Conservation (phyloP, 2,329 filamentous ascomycete genomes). For the Diaporthe sp. region DNA sequence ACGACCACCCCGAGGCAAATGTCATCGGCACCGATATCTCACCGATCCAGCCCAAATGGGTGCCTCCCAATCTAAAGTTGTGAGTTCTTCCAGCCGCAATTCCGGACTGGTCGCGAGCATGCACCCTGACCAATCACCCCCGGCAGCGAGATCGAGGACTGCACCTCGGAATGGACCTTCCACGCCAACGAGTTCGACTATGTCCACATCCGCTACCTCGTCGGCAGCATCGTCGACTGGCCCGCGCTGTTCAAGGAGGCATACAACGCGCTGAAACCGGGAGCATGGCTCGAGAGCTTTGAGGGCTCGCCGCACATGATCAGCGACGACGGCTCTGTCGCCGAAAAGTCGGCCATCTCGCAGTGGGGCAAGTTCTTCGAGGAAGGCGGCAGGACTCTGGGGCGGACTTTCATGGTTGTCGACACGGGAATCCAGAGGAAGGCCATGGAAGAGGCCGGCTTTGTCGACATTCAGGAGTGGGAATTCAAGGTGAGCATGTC, state of each 20-base stretch:
- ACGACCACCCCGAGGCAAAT: constrained; percentile 59
- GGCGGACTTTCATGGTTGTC: constrained; percentile 62
- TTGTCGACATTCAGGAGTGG: constrained; percentile 67
- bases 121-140: neutral
- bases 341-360: constrained; percentile 42
- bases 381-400: constrained; percentile 60
- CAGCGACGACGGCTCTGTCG: constrained; percentile 47
- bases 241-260: constrained; percentile 62
- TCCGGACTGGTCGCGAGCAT: neutral
- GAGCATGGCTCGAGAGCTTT: constrained; percentile 54
- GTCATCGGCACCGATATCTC: constrained; percentile 70
- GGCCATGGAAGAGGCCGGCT: constrained; percentile 68
- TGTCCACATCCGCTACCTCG: constrained; percentile 68
- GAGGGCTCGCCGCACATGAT: constrained; percentile 43
- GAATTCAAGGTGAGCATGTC: constrained; percentile 59
- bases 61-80: constrained; percentile 68
- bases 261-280: constrained; percentile 65
- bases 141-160: constrained; percentile 70
- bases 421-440: constrained; percentile 66
- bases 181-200: constrained; percentile 65
- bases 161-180: constrained; percentile 65
- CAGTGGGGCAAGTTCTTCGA: constrained; percentile 48
- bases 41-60: constrained; percentile 68
- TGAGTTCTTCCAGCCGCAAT: neutral
- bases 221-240: constrained; percentile 68